phyloP scores from a whole-genome alignment of 2,329 filamentous ascomycete species.

The Pseudocercospora cruenta region DNA sequence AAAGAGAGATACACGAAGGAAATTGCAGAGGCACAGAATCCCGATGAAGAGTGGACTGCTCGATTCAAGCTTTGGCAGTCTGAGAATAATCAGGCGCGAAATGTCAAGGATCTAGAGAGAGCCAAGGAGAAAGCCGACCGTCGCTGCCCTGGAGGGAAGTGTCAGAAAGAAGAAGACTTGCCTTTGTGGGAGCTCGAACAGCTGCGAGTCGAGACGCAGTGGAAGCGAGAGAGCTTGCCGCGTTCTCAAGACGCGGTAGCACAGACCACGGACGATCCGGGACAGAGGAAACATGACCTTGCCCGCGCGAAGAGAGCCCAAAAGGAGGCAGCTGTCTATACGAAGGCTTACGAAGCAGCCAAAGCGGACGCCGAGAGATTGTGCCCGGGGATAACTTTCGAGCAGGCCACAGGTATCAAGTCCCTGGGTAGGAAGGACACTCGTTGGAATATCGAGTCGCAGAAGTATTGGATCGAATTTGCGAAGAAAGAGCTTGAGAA shows the following conservation, averaged over 20 bases:
- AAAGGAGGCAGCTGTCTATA: not conserved
- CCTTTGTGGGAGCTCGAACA: constrained; percentile 23
- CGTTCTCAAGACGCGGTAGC: not conserved
- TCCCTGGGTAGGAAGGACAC: not conserved
- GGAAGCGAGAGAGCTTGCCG: not conserved
- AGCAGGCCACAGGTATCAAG: constrained; percentile 7
- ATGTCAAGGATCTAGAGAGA: constrained; percentile 2
- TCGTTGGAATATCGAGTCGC: not conserved
- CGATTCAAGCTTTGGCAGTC: constrained; percentile 17
- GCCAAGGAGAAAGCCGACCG: constrained; percentile 9
- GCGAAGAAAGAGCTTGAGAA: not conserved
- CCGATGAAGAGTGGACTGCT: constrained; percentile 20
- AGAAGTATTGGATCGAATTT: not conserved
- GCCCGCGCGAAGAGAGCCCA: not conserved
- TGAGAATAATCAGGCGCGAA: constrained; percentile 5
- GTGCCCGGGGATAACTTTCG: constrained; percentile 12
- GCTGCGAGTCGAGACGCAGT: constrained; percentile 13
- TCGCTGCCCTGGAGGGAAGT: constrained; percentile 14
- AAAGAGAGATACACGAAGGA: not conserved
- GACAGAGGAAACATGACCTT: not conserved
- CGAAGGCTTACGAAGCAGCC: constrained; percentile 8
- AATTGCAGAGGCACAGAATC: constrained; percentile 5
- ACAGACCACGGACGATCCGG: not conserved
- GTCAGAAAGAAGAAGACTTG: constrained; percentile 19
- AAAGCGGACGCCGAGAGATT: constrained; percentile 14